Evolutionary conservation across 1,284 basidiomycete genomes (phyloP), one percentile per base, ranked within the genome.

Genomic region (Tausonia pullulans): DNA sequence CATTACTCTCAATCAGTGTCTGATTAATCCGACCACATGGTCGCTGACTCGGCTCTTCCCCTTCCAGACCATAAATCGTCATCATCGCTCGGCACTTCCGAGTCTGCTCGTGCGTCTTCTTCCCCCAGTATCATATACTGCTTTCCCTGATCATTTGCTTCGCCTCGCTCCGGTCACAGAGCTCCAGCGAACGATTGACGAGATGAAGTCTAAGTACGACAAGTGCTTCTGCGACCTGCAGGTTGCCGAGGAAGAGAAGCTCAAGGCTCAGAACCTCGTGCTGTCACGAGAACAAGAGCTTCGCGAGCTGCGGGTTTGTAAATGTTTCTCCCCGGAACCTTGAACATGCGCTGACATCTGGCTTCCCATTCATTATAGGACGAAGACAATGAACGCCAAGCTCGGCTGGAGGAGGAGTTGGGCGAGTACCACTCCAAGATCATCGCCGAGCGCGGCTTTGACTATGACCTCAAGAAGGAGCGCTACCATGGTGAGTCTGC

Each of bases 401-500:
- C 46, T 41, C 46, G 60, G 5, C 41, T 61, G 10, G 60, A 61
- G 43, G 60, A 61, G 48, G 60, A 61, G 13, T 51, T 61, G 50
- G 60, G 27, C n/a, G 60, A 61, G 14, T 44, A 61, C 5, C 60
- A 61, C 40, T 52, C 60, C 43, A 61, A 61, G 40, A 53, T 61
- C 43, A 50, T 61, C 40, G 52, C 60, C 10, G 60, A 61, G 52
- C 60, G 60, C 43, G 60, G 60, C 8, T 61, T 61, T 11, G 60
- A 61, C 50, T 61, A 51, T 41, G 60, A 61, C 14, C 41, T 61
- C 50, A 61, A 61, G 60, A 61, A 61, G 60, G 60, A 61, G 41
- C 50, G 60, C 6, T 61, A 61, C 51, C 60, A 61, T 16, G 60
- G 60, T 27, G 27, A 27, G 27, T 27, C 27, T 27, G 27, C 27